Conservation (phyloP, 441 rosid genomes). For the Heliophila coronopifolia region DNA sequence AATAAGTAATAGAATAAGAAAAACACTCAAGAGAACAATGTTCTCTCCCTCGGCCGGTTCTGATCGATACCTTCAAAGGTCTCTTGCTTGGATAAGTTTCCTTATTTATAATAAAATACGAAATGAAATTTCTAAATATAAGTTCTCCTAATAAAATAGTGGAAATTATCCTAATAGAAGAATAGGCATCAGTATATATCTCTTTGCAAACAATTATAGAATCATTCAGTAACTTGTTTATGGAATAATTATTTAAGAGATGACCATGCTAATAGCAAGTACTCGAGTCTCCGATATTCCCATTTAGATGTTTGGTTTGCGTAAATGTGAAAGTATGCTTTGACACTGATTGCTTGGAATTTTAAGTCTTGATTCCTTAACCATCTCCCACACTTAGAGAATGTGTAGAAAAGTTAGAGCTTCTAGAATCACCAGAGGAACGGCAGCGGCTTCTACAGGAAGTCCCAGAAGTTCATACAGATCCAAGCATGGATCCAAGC, state of each 20-base stretch:
- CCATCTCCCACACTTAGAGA: conserved; percentile 75
- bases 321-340: neutral
- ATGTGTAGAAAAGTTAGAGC: conserved; percentile 69
- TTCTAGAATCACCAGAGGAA: conserved; percentile 65
- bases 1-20: too few species aligned
- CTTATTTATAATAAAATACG: too few species aligned
- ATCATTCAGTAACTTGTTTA: neutral
- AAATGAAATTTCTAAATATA: too few species aligned
- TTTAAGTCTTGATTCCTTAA: conserved; percentile 50
- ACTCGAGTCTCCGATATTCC: conserved; percentile 3
- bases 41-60: too few species aligned
- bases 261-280: conserved; percentile 10
- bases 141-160: too few species aligned
- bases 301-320: conserved; percentile 7
- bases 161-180: too few species aligned
- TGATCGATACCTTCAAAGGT: too few species aligned
- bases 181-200: too few species aligned
- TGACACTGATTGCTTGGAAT: conserved; percentile 19
- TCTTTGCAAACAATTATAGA: neutral
- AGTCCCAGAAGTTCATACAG: conserved; percentile 62
- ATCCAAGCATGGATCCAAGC: conserved; percentile 52
- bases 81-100: too few species aligned
- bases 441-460: conserved; percentile 62
- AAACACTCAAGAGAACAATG: too few species aligned
- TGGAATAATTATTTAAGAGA: neutral